Conservation (phyloP, 495 filamentous ascomycete genomes). For the Jackrogersella minutella region DNA sequence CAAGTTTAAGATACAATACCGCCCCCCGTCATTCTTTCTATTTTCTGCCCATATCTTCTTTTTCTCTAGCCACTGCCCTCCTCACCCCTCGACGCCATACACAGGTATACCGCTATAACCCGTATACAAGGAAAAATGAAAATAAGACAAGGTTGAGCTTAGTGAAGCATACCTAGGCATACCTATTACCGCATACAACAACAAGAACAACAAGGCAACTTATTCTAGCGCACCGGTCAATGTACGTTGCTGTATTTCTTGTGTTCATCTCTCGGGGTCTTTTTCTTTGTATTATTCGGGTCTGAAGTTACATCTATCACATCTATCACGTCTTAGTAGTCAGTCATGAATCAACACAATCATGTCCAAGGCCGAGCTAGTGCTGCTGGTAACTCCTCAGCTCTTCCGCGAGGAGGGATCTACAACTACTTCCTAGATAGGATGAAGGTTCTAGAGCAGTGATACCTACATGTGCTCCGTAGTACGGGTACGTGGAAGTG, state of each 20-base stretch:
- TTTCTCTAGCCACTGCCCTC: conserved; percentile 1
- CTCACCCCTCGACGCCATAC: not conserved
- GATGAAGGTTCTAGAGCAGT: conserved; percentile 41
- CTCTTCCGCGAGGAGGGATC: conserved; percentile 23
- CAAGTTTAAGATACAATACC: conserved; percentile 35
- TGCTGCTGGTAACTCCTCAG: conserved; percentile 16
- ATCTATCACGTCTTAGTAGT: conserved; percentile 10
- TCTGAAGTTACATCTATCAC: conserved; percentile 7
- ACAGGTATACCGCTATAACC: not conserved
- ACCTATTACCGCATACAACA: too few species aligned
- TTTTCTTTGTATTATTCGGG: conserved; percentile 11
- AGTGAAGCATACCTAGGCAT: not conserved
- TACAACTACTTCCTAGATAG: conserved; percentile 20
- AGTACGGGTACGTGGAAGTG: conserved; percentile 35
- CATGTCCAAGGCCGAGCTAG: conserved; percentile 25
- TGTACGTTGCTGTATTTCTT: conserved; percentile 16
- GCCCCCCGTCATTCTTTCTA: conserved; percentile 16
- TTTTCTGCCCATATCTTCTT: conserved; percentile 2
- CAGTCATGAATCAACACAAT: conserved; percentile 10
- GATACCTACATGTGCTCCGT: conserved; percentile 36
- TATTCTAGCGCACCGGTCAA: not conserved
- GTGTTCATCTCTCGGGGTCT: too few species aligned
- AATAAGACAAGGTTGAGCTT: not conserved
- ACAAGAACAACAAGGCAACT: conserved; percentile 6
- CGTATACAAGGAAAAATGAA: not conserved